Conservation (phyloP, 345 rosid species). For the Eucalyptus brandiana region DNA sequence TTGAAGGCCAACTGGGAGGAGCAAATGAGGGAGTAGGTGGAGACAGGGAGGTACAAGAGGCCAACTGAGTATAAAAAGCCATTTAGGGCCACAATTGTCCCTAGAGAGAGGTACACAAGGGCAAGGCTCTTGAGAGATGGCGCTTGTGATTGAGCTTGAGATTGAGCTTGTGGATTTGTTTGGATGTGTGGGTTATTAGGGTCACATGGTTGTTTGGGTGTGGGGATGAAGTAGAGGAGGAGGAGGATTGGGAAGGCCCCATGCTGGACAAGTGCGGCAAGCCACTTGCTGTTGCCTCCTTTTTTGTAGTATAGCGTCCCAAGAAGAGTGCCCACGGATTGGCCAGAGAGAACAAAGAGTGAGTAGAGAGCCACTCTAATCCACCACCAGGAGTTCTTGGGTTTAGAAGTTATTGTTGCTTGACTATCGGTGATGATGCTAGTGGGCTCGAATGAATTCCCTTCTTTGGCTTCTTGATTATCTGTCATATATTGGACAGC, state of each 20-base stretch:
- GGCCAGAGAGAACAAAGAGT: constrained; percentile 13
- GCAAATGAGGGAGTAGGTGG: constrained; percentile 22
- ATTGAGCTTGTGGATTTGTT: background rate
- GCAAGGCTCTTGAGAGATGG: constrained; percentile 4
- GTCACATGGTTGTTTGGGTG: background rate
- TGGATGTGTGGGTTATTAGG: background rate
- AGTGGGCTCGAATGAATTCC: background rate
- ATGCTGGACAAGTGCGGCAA: constrained; percentile 15
- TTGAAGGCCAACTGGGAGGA: constrained; percentile 35
- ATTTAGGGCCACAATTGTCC: background rate
- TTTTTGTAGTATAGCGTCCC: constrained; percentile 22
- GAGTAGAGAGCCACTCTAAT: constrained; percentile 14
- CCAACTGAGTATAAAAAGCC: constrained; percentile 22
- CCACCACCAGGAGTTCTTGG: constrained; percentile 12
- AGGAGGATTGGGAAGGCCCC: constrained; percentile 23
- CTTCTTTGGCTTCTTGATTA: constrained; percentile 4
- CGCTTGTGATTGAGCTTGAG: background rate
- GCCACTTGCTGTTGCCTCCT: constrained; percentile 38
- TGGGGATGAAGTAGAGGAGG: constrained; percentile 9
- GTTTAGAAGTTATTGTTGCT: background rate
- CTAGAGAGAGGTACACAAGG: constrained; percentile 2
- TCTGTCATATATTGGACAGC: background rate
- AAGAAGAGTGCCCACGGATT: constrained; percentile 14
- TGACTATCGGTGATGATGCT: background rate
- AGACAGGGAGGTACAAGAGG: constrained; percentile 25